Conservation (phyloP, 257 asterid species). For the Cruciata laevipes region DNA sequence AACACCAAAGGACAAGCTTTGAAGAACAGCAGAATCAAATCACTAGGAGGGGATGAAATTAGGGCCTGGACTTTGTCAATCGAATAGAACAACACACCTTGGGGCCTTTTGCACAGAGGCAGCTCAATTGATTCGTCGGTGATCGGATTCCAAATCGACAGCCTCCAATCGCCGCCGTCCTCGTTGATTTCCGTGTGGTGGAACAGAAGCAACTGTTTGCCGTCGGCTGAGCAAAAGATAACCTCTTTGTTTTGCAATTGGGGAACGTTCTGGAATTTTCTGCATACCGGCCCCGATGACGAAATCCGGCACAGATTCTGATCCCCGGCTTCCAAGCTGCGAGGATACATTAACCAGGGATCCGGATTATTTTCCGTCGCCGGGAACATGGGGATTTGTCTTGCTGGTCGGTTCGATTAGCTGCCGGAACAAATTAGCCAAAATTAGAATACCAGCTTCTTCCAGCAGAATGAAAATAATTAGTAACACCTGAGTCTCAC, state of each 20-base stretch:
- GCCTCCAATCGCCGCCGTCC: not conserved
- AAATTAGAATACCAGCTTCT: too few species aligned
- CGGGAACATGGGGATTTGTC: too few species aligned
- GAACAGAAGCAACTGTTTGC: not conserved
- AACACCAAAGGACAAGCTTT: not conserved
- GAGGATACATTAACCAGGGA: not conserved
- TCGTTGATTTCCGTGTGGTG: not conserved
- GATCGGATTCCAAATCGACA: not conserved
- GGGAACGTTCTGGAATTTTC: not conserved
- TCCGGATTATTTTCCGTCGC: not conserved
- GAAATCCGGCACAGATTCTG: not conserved
- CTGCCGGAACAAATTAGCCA: too few species aligned
- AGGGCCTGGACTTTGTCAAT: not conserved
- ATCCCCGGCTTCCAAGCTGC: not conserved
- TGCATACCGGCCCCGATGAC: not conserved
- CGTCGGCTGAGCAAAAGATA: not conserved
- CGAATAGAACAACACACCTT: not conserved
- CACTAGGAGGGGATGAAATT: not conserved
- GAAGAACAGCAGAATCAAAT: not conserved
- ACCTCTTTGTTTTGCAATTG: not conserved
- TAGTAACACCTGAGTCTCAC: too few species aligned
- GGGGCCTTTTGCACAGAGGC: not conserved
- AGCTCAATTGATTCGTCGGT: not conserved
- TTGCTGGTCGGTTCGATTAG: too few species aligned
- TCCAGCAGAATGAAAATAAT: too few species aligned